Evolutionary conservation across 441 rosid genomes (phyloP).

Genomic region (Adansonia gregorii): DNA sequence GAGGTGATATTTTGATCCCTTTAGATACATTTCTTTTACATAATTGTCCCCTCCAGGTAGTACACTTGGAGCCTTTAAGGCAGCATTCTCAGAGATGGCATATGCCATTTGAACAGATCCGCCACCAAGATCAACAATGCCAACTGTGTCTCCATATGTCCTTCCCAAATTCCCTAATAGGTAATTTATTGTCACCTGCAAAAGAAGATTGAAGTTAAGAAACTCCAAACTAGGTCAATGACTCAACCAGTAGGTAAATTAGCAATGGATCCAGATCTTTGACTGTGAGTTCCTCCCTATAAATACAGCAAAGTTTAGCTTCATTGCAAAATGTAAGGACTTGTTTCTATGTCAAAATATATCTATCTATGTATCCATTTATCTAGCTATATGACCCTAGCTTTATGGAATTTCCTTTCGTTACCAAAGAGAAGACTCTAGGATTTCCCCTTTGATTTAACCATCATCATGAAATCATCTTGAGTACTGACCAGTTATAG

Average conservation of each 20-base stretch:
- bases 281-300: not conserved
- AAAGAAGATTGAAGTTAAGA: constrained; percentile 19
- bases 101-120: constrained; percentile 99
- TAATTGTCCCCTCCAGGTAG: constrained; percentile 73
- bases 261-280: not conserved
- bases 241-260: not conserved
- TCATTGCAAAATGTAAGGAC: not conserved
- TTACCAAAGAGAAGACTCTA: not conserved
- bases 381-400: constrained; percentile 1
- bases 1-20: constrained; percentile 81
- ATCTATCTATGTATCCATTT: not conserved
- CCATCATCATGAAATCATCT: not conserved
- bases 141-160: constrained; percentile 78
- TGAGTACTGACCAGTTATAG: constrained; percentile 9
- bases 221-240: constrained; percentile 12
- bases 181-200: constrained; percentile 92
- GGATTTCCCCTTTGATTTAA: constrained; percentile 3
- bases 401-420: not conserved
- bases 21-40: constrained; percentile 82
- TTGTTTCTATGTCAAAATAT: not conserved
- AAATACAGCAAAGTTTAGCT: not conserved
- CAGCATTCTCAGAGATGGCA: constrained; percentile 83
- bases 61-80: constrained; percentile 71
- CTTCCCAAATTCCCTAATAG: constrained; percentile 77
- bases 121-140: constrained; percentile 99